Conservation (phyloP, 805 yeast species). For the Candida hungchunana region DNA sequence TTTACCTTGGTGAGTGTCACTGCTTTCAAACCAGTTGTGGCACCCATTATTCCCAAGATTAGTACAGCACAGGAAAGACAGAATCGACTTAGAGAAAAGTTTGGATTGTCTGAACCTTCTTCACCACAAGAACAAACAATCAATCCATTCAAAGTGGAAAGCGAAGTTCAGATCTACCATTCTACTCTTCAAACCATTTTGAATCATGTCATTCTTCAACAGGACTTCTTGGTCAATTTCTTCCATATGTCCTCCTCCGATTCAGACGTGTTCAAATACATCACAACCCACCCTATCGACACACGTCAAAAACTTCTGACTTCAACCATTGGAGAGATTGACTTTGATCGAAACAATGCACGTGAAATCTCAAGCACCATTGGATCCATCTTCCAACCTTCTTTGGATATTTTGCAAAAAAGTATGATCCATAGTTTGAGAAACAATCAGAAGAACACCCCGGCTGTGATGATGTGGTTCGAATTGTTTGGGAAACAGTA, state of each 20-base stretch:
- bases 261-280: conserved; percentile 30
- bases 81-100: conserved; percentile 16
- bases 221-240: conserved; percentile 36
- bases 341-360: conserved; percentile 44
- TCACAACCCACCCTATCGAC: conserved; percentile 28
- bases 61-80: conserved; percentile 13
- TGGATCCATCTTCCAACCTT: conserved; percentile 40
- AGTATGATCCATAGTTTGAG: conserved; percentile 33
- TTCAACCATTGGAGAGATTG: conserved; percentile 33
- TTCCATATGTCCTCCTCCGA: conserved; percentile 37
- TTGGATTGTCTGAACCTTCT: conserved; percentile 19
- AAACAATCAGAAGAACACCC: conserved; percentile 37
- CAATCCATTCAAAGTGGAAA: conserved; percentile 1
- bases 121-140: conserved; percentile 7
- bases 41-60: conserved; percentile 2
- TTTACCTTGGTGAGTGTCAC: conserved; percentile 17
- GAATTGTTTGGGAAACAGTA: conserved; percentile 36
- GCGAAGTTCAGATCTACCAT: conserved; percentile 12
- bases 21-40: conserved; percentile 10
- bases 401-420: conserved; percentile 27
- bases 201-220: conserved; percentile 34
- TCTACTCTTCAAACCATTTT: conserved; percentile 30
- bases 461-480: conserved; percentile 38
- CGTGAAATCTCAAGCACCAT: conserved; percentile 42
- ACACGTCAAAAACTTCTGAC: conserved; percentile 31